Evolutionary conservation across 106 monocot species (phyloP).

Genomic region (Vanilla planifolia): DNA sequence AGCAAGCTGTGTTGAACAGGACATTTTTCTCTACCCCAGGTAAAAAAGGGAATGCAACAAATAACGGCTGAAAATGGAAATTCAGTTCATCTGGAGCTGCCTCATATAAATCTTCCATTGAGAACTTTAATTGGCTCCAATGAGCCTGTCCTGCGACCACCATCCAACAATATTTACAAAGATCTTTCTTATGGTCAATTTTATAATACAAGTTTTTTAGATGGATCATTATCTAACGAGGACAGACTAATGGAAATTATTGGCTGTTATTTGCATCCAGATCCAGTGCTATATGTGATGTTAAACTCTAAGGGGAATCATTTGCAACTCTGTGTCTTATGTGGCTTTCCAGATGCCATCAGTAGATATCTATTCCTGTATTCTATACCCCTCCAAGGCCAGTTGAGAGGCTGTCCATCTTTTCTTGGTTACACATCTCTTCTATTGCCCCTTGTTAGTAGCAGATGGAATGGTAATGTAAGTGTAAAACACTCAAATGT

Average conservation of each 20-base stretch:
- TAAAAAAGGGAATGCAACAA: slow-evolving; percentile 3
- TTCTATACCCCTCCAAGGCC: slow-evolving; percentile 23
- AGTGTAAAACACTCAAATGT: slow-evolving; percentile 8
- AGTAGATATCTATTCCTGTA: slow-evolving; percentile 62
- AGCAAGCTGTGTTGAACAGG: slow-evolving; percentile 1
- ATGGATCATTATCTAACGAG: slow-evolving; percentile 20
- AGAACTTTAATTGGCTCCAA: slow-evolving; percentile 7
- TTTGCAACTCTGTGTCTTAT: slow-evolving; percentile 55
- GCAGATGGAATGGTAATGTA: slow-evolving; percentile 30
- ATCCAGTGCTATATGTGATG: slow-evolving; percentile 48
- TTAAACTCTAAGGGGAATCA: slow-evolving; percentile 30
- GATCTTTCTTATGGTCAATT: slow-evolving; percentile 8
- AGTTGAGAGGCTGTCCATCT: slow-evolving; percentile 29
- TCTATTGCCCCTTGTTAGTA: slow-evolving; percentile 25
- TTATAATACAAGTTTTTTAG: slow-evolving; percentile 5
- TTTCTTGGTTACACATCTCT: slow-evolving; percentile 75
- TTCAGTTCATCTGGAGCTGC: neutral
- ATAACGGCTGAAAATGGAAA: neutral
- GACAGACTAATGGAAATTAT: slow-evolving; percentile 36
- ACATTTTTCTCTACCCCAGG: slow-evolving; percentile 1
- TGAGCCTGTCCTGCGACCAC: neutral
- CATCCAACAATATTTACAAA: neutral
- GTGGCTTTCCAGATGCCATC: slow-evolving; percentile 37
- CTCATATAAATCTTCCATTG: neutral
- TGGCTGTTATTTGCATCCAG: slow-evolving; percentile 67